Evolutionary conservation across 1,139 yeast genomes (phyloP), one percentile per base, ranked within the genome.

Genomic region (Yamadazyma blattariae): DNA sequence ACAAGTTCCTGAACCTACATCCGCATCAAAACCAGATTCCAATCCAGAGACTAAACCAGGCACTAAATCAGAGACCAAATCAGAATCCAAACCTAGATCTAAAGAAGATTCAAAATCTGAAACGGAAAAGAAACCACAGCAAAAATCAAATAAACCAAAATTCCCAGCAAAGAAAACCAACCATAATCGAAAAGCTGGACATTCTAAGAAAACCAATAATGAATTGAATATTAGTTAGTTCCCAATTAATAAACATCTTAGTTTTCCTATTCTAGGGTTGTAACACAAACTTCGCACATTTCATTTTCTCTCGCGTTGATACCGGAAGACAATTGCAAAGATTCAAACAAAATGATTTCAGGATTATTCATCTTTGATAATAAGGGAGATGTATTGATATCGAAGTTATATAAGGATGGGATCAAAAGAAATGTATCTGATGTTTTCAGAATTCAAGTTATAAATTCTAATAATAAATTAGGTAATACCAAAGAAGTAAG

Each of bases 361-460:
- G 96, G 90, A 0, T 57, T 90, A 16, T 79, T 90, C 49, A 67
- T 92, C 17, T 86, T 75, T 64, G 88, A 85, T 49, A 71, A 74
- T 38, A 79, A 83, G 42, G 97, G 97, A 8, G 97, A 90, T 54
- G 79, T 88, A n/a, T 67, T 92, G 34, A 78, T 90, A 35, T 82
- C 94, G 21, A 77, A 87, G 42, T 57, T 86, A 30, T 83, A 82
- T 58, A 72, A 82, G 36, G 87, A 81, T 38, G 87, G 87, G 0
- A 72, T 86, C 37, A 67, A 54, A 42, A 49, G 72, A 15, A 83
- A 83, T 37, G 79, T 90, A 26, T 74, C 94, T n/a, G 97, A 90
- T 48, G 88, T 89, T 29, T 92, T 92, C 55, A 75, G 96, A 24
- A 83, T 90, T 42, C 96, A 92, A 54, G 95, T 89, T 26, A 86